These are phyloP conservation scores for Scedosporium boydii DNA, from an alignment of 2,329 filamentous ascomycete genomes.

Conservation along the genomic window DNA sequence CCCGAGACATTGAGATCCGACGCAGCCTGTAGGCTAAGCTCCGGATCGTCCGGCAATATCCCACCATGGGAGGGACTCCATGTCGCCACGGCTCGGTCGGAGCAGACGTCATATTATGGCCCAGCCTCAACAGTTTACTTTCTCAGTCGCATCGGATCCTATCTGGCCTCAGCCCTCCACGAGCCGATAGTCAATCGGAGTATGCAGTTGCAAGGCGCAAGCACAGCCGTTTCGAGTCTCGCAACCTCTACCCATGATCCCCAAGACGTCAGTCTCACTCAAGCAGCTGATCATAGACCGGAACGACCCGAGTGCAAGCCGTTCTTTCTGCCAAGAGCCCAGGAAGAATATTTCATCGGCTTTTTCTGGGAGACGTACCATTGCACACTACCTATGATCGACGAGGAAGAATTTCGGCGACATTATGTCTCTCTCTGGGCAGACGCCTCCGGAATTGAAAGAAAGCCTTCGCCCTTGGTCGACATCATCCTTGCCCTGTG, in stretches of 20 bases:
- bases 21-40: neutral
- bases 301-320: neutral
- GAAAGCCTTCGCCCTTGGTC: constrained; percentile 37
- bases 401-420: constrained; percentile 14
- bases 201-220: constrained; percentile 11
- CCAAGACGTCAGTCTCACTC: no score
- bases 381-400: constrained; percentile 24
- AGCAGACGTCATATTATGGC: constrained; percentile 30
- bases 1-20: no score
- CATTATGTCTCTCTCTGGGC: constrained; percentile 16
- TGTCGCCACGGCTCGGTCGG: constrained; percentile 23
- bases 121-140: constrained; percentile 35
- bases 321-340: constrained; percentile 22
- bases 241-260: no score
- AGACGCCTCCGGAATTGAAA: neutral
- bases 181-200: constrained; percentile 13
- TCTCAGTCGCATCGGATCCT: constrained; percentile 28
- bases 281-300: no score
- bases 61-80: constrained; percentile 22
- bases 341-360: constrained; percentile 37
- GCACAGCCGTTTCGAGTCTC: neutral
- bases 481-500: constrained; percentile 43
- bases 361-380: constrained; percentile 40
- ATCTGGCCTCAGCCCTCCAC: constrained; percentile 22
- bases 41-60: neutral